phyloP scores from a whole-genome alignment of 768 basidiomycete genomes.

The Termitomyces sp. region DNA sequence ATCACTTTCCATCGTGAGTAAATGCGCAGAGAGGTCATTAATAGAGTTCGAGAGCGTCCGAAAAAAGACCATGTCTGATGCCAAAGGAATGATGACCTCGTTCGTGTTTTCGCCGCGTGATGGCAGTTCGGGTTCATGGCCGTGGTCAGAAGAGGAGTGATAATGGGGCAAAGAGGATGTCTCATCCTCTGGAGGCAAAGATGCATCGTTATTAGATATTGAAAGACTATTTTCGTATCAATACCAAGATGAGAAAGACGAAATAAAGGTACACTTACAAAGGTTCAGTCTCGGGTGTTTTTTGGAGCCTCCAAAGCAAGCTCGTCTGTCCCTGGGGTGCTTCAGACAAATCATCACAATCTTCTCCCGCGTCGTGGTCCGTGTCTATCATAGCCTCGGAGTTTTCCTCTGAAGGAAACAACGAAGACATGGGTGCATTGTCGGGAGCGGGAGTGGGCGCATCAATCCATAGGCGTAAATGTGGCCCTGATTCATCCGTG shows the following conservation, averaged over 20 bases:
- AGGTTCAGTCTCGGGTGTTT: not conserved
- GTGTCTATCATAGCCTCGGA: conserved; percentile 3
- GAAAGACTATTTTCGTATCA: not conserved
- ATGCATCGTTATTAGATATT: not conserved
- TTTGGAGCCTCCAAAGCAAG: conserved; percentile 22
- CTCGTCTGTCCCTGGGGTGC: conserved; percentile 7
- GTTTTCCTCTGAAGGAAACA: conserved; percentile 7
- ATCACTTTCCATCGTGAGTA: conserved; percentile 44
- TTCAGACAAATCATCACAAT: not conserved
- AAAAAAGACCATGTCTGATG: conserved; percentile 81
- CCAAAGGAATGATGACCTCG: conserved; percentile 75
- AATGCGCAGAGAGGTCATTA: conserved; percentile 47
- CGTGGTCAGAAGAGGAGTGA: not conserved
- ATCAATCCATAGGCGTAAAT: conserved; percentile 49
- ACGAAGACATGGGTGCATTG: conserved; percentile 4
- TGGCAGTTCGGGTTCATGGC: not conserved
- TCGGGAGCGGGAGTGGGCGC: conserved; percentile 13
- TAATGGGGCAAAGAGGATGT: not conserved
- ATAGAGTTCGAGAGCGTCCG: conserved; percentile 61
- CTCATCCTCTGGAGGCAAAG: not conserved
- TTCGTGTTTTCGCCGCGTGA: not conserved
- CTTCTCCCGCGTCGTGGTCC: conserved; percentile 10
- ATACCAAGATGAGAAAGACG: not conserved
- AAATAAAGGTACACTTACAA: conserved; percentile 1
- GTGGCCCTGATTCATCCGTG: conserved; percentile 43